Conservation (phyloP, 768 basidiomycete species). For the Rickenella mellea region DNA sequence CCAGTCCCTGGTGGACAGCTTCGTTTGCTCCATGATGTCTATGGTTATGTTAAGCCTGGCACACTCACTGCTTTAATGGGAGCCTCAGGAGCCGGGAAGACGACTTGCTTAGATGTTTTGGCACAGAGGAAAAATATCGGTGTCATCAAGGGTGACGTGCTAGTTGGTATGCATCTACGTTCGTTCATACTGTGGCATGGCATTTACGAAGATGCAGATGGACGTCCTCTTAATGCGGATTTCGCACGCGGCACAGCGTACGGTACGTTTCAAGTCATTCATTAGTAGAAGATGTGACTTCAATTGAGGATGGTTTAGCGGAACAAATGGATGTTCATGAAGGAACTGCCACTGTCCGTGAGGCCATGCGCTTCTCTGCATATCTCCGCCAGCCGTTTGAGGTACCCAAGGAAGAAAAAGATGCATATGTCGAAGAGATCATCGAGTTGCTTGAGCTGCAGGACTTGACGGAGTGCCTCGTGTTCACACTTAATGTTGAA, state of each 20-base stretch:
- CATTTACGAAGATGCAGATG: too few species aligned
- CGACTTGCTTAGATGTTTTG: conserved; percentile 66
- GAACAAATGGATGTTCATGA: conserved; percentile 88
- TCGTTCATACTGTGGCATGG: too few species aligned
- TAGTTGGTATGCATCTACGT: too few species aligned
- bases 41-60: conserved; percentile 77
- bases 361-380: conserved; percentile 79
- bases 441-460: conserved; percentile 80
- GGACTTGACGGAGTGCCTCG: conserved; percentile 74
- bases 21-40: conserved; percentile 64
- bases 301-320: conserved; percentile 26
- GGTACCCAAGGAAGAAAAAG: conserved; percentile 63
- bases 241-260: conserved; percentile 69
- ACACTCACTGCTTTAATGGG: conserved; percentile 89
- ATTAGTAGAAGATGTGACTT: conserved; percentile 15
- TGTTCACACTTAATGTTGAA: conserved; percentile 57
- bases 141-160: conserved; percentile 49
- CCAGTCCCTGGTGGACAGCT: conserved; percentile 52
- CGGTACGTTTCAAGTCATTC: conserved; percentile 31
- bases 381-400: conserved; percentile 69
- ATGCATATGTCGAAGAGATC: conserved; percentile 73
- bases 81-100: conserved; percentile 73
- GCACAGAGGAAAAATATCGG: conserved; percentile 69
- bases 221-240: conserved; percentile 47
- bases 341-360: conserved; percentile 72